A percentile compares a stretch with the other conserved stretches of the same genome.
Conservation (phyloP, 495 filamentous ascomycete species). For the Tuber indicum region DNA sequence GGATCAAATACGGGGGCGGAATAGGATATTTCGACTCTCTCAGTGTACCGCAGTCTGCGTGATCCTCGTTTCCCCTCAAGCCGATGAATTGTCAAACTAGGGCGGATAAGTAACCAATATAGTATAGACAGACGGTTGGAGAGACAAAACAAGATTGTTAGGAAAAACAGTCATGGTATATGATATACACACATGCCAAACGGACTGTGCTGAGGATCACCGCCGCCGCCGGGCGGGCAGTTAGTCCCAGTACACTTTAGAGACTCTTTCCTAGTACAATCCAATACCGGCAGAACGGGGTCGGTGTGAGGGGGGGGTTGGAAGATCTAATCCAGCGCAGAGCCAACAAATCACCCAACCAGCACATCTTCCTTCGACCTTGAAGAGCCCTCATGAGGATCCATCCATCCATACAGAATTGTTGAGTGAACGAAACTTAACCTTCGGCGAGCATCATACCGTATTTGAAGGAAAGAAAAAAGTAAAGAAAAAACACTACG, state of each 20-base stretch:
- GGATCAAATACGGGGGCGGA: neutral
- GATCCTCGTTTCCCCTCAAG: neutral
- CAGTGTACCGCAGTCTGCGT: neutral
- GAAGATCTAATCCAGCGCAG: neutral
- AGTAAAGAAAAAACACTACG: neutral
- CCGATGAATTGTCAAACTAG: neutral
- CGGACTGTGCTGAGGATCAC: neutral
- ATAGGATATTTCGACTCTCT: neutral
- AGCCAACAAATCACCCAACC: neutral
- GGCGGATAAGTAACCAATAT: neutral
- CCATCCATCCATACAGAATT: neutral
- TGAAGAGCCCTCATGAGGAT: neutral
- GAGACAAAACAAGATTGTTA: neutral
- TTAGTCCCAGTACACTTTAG: neutral
- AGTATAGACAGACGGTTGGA: neutral
- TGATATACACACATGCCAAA: neutral
- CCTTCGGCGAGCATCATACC: neutral
- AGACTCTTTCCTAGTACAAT: neutral
- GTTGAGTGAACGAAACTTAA: neutral
- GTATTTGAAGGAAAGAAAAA: neutral
- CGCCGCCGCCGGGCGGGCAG: neutral
- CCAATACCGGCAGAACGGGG: neutral
- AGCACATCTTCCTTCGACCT: neutral
- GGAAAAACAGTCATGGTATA: neutral
- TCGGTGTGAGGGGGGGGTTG: neutral